Base-by-base conservation (phyloP, 257 asterid species). In the Galeopsis tetrahit region DNA sequence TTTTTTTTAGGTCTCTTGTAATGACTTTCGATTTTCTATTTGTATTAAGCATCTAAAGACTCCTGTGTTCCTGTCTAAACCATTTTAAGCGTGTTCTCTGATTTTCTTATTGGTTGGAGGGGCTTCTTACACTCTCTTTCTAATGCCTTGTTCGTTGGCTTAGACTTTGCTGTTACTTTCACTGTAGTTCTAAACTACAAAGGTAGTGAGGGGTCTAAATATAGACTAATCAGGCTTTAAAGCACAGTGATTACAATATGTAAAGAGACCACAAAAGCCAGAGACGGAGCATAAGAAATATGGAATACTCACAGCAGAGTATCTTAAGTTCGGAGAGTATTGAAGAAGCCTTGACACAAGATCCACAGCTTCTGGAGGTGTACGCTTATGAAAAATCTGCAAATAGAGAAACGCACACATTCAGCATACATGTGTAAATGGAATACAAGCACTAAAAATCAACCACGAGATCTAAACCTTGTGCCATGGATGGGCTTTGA, bases 401-500 rank as follows among this genome's bases (percentile, higher is more conserved):
- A 44, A 55, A 32, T n/a, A 58, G 21, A 56, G 15, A 63, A 62
- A 58, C 58, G 31, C 11, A 51, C 34, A 10, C 35, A 57, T 71
- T 68, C 38, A 44, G 44, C 11, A 42, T n/a, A 56, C 6, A 63
- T 10, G 43, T 52, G 63, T 57, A 6, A 75, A 36, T 32, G 36
- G 34, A 53, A 67, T 39, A 60, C 2, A 36, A 51, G 68, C 15
- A 63, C 2, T 8, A n/a, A 36, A 38, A 66, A 63, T 28, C 63
- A 66, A 49, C 5, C 36, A 28, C 48, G 10, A 33, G 73, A 39
- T 64, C 17, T 83, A 66, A 60, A 82, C 96, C 84, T 91, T 91
- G 81, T 89, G 96, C 97, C 97, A 91, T 28, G 97, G 97, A 77
- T 91, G 96, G 72, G 97, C 92, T 77, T 91, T 91, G 79, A 91